Evolutionary conservation across 305 asterid species (phyloP).

Genomic region (Plantago coronopus): DNA sequence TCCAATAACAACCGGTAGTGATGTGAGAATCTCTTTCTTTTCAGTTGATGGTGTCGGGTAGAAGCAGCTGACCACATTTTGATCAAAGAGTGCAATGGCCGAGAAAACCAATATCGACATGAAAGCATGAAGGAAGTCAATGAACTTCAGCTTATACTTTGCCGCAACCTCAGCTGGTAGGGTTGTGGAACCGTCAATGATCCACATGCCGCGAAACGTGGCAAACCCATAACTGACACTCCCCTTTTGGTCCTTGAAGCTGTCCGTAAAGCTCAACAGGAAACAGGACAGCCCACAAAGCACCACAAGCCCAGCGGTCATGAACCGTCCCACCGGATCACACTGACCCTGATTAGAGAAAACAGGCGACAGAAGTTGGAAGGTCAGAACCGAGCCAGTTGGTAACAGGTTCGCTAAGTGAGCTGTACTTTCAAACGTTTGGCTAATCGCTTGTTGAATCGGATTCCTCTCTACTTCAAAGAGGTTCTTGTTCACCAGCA

Average conservation of each 20-base stretch:
- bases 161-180: slow-evolving; percentile 47
- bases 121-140: slow-evolving; percentile 69
- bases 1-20: slow-evolving; percentile 78
- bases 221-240: slow-evolving; percentile 66
- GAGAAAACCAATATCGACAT: slow-evolving; percentile 76
- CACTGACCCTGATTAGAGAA: slow-evolving; percentile 61
- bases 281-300: slow-evolving; percentile 48
- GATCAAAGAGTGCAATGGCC: slow-evolving; percentile 67
- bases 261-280: slow-evolving; percentile 68
- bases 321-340: slow-evolving; percentile 38
- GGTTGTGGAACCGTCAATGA: slow-evolving; percentile 62
- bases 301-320: slow-evolving; percentile 24
- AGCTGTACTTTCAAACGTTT: slow-evolving; percentile 39
- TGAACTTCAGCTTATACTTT: slow-evolving; percentile 51
- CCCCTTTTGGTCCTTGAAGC: slow-evolving; percentile 71
- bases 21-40: slow-evolving; percentile 54
- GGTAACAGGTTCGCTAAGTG: slow-evolving; percentile 81
- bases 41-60: slow-evolving; percentile 61
- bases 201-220: slow-evolving; percentile 54
- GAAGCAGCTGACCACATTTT: slow-evolving; percentile 65
- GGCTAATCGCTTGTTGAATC: slow-evolving; percentile 12
- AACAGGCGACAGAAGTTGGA: slow-evolving; percentile 65
- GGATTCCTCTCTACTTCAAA: slow-evolving; percentile 11
- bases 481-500: slow-evolving; percentile 9
- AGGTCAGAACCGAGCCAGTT: slow-evolving; percentile 71